These are phyloP conservation scores for Magnaporthales sp. DNA, from an alignment of 2,329 filamentous ascomycete species.

Conservation along the genomic window DNA sequence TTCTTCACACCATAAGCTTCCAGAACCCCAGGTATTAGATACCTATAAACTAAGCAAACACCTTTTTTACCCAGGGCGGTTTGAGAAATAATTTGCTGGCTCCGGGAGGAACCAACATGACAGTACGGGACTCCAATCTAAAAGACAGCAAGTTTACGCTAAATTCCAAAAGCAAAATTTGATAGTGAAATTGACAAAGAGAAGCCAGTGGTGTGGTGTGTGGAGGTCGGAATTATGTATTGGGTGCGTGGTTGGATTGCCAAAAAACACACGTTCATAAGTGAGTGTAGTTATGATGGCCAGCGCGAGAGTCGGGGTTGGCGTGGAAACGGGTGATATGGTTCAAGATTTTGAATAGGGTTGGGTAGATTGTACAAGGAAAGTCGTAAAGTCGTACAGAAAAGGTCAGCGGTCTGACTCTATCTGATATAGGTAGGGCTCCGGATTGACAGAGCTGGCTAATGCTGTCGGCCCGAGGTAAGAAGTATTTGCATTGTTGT, in stretches of 20 bases:
- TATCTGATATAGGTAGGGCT: neutral
- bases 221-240: neutral
- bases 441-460: neutral
- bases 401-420: neutral
- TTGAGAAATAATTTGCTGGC: neutral
- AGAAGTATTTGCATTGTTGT: neutral
- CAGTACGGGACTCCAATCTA: neutral
- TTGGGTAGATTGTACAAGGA: neutral
- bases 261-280: neutral
- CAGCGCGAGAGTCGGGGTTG: neutral
- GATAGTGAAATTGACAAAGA: neutral
- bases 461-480: neutral
- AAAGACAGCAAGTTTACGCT: neutral
- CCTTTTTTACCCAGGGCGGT: neutral
- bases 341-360: neutral
- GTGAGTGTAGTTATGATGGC: neutral
- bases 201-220: neutral
- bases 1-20: neutral
- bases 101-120: neutral
- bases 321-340: neutral
- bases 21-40: neutral
- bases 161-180: neutral
- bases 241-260: neutral
- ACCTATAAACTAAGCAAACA: neutral
- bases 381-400: conserved; percentile 5